Conservation (phyloP, 106 monocot genomes). For the Allium sativum region DNA sequence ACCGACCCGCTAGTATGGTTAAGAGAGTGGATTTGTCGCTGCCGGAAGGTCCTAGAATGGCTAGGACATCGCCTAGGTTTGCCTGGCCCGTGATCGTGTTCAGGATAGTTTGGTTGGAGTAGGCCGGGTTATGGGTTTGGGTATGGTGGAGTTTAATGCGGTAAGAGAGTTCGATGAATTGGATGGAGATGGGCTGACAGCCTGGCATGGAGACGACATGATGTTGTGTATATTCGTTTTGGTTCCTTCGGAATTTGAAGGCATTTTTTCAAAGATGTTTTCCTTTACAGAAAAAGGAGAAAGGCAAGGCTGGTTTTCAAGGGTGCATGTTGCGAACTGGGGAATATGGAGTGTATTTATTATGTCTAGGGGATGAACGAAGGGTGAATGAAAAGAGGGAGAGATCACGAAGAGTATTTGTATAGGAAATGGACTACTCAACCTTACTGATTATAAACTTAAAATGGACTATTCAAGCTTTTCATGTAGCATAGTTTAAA, state of each 20-base stretch:
- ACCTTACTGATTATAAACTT: too few species aligned
- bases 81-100: slow-evolving; percentile 44
- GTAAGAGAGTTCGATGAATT: slow-evolving; percentile 43
- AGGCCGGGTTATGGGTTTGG: neutral
- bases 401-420: neutral
- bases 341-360: neutral
- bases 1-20: slow-evolving; percentile 44
- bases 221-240: neutral
- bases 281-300: neutral
- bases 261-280: neutral
- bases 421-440: too few species aligned
- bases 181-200: slow-evolving; percentile 9
- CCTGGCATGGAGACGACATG: slow-evolving; percentile 1
- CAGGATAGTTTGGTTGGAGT: slow-evolving; percentile 39
- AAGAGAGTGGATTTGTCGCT: slow-evolving; percentile 88
- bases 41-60: slow-evolving; percentile 77
- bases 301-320: neutral
- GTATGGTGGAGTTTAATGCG: slow-evolving; percentile 19
- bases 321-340: neutral
- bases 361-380: neutral
- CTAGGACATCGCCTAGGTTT: slow-evolving; percentile 54
- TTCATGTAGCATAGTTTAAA: too few species aligned
- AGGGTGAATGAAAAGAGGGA: slow-evolving; percentile 6
- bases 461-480: too few species aligned
- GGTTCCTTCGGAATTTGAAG: neutral